Evolutionary conservation across 2,329 filamentous ascomycete genomes (phyloP).

Genomic region (Sporothrix variecibatus): DNA sequence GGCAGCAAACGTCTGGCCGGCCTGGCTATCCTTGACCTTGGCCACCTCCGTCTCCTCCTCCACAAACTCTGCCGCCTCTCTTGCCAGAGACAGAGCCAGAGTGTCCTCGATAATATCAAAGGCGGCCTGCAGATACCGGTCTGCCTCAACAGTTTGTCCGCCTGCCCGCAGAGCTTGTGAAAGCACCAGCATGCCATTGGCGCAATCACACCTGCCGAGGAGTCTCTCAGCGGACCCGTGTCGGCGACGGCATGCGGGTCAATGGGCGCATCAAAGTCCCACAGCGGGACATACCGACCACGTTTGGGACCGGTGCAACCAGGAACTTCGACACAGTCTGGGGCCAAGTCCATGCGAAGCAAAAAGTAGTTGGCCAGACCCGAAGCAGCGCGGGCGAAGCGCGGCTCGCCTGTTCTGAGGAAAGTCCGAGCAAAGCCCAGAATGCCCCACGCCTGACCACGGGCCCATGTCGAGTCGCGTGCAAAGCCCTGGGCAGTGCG

Average conservation of each 20-base stretch:
- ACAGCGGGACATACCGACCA: slow-evolving; percentile 37
- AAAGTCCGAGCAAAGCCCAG: slow-evolving; percentile 54
- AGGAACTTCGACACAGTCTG: slow-evolving; percentile 36
- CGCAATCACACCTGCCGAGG: slow-evolving; percentile 44
- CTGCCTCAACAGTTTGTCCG: slow-evolving; percentile 21
- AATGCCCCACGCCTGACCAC: slow-evolving; percentile 56
- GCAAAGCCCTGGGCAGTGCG: slow-evolving; percentile 53
- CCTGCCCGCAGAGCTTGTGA: slow-evolving; percentile 39
- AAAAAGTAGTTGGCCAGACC: slow-evolving; percentile 54
- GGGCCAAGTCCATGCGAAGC: slow-evolving; percentile 41
- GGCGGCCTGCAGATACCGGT: slow-evolving; percentile 36
- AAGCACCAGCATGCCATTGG: slow-evolving; percentile 46
- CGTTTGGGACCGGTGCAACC: slow-evolving; percentile 30
- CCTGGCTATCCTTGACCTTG: slow-evolving; percentile 26
- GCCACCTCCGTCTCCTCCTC: neutral
- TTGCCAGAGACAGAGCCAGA: slow-evolving; percentile 35
- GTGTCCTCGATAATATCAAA: slow-evolving; percentile 38
- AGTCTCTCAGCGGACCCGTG: slow-evolving; percentile 39
- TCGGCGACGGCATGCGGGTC: slow-evolving; percentile 9
- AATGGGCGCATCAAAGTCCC: slow-evolving; percentile 46
- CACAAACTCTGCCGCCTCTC: slow-evolving; percentile 31
- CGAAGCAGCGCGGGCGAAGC: slow-evolving; percentile 49
- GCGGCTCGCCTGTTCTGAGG: slow-evolving; percentile 47
- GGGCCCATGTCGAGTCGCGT: slow-evolving; percentile 51
- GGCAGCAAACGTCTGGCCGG: slow-evolving; percentile 33